Conservation (phyloP, 805 yeast genomes). For the Zygosaccharomyces rouxii region DNA sequence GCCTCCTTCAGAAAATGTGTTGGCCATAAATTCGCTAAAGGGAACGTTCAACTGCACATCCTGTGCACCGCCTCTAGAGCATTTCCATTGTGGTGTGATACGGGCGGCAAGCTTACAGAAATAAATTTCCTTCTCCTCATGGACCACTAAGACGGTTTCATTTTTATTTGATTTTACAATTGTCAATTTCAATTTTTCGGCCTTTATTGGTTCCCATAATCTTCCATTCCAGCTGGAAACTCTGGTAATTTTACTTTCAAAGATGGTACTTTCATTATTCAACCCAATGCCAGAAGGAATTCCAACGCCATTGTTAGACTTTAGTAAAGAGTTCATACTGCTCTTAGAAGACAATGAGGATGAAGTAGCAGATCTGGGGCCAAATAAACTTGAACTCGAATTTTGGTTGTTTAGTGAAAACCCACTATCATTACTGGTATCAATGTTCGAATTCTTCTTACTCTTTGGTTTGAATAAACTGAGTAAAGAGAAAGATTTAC, state of each 20-base stretch:
- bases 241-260: conserved; percentile 17
- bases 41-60: conserved; percentile 31
- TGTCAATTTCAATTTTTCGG: conserved; percentile 7
- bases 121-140: conserved; percentile 8
- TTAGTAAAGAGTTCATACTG: not conserved
- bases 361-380: conserved; percentile 2
- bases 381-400: conserved; percentile 1
- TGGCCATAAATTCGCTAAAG: conserved; percentile 10
- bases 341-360: conserved; percentile 6
- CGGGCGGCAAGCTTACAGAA: conserved; percentile 17
- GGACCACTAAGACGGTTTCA: conserved; percentile 12
- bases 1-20: conserved; percentile 10
- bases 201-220: conserved; percentile 22
- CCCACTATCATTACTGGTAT: conserved; percentile 9
- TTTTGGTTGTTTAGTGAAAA: not conserved
- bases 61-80: conserved; percentile 29
- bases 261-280: conserved; percentile 10
- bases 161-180: conserved; percentile 10
- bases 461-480: conserved; percentile 25
- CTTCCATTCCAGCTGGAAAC: conserved; percentile 26
- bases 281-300: conserved; percentile 15
- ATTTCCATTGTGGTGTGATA: conserved; percentile 22
- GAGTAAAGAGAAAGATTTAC: conserved; percentile 28
- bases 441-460: conserved; percentile 15
- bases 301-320: conserved; percentile 2